Evolutionary conservation across 805 yeast species (phyloP).

Genomic region (Yarrowia bubula): DNA sequence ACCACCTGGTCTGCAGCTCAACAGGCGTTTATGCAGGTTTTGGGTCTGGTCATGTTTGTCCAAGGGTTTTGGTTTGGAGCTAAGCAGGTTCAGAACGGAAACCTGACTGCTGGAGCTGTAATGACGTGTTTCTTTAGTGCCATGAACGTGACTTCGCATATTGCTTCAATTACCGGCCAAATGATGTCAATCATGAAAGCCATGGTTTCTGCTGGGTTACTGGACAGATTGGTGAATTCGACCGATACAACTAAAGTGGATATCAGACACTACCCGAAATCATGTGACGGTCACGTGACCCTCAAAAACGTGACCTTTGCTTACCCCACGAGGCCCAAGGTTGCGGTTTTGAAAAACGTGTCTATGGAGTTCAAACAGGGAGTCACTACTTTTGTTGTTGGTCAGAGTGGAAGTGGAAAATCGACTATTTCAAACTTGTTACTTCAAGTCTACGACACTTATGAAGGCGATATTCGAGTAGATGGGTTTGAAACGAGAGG

Average conservation of each 20-base stretch:
- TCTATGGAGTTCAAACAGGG: constrained; percentile 48
- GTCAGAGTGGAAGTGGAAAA: constrained; percentile 91
- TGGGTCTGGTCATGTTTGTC: constrained; percentile 73
- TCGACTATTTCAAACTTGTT: constrained; percentile 72
- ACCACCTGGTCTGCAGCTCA: constrained; percentile 52
- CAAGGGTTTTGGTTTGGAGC: constrained; percentile 94
- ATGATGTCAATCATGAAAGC: constrained; percentile 68
- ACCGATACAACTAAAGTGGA: background rate
- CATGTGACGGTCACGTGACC: background rate
- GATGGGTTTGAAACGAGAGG: constrained; percentile 51
- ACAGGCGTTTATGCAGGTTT: constrained; percentile 52
- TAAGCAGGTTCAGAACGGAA: constrained; percentile 53
- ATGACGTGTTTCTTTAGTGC: constrained; percentile 84
- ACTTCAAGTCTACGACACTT: constrained; percentile 53
- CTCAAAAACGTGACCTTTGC: constrained; percentile 45
- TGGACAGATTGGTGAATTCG: background rate
- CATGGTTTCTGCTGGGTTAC: constrained; percentile 53
- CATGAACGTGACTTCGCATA: constrained; percentile 61
- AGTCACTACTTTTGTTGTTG: constrained; percentile 63
- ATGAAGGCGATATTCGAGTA: constrained; percentile 56
- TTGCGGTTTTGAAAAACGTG: constrained; percentile 48
- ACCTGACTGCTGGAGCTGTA: constrained; percentile 58
- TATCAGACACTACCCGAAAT: background rate
- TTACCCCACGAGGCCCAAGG: constrained; percentile 58
- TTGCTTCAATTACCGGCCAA: constrained; percentile 56